phyloP scores from a whole-genome alignment of 768 basidiomycete genomes.

The Cantharellus anzutake region DNA sequence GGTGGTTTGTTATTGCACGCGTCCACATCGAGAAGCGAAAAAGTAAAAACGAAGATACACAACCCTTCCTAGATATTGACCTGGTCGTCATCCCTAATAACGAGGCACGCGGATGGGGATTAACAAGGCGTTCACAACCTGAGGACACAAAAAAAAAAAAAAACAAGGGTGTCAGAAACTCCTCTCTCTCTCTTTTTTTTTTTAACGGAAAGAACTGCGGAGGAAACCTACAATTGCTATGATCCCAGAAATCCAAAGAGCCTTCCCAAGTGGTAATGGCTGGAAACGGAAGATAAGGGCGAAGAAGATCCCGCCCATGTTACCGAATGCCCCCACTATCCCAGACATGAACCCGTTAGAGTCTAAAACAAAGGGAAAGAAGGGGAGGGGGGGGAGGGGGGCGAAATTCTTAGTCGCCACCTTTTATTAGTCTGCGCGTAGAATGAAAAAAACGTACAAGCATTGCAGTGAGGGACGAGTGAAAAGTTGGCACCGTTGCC shows the following conservation, averaged over 20 bases:
- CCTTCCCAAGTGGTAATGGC: constrained; percentile 20
- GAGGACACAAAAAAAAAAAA: not conserved
- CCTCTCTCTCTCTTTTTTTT: not conserved
- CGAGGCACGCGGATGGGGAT: not conserved
- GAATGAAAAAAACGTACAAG: constrained; percentile 17
- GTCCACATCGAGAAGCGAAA: too few relatives aligned
- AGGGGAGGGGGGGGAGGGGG: too few relatives aligned
- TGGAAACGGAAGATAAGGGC: constrained; percentile 32
- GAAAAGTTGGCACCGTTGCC: constrained; percentile 35
- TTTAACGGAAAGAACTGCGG: not conserved
- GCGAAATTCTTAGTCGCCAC: not conserved
- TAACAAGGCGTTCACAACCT: not conserved
- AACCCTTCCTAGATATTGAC: too few relatives aligned
- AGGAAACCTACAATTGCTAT: constrained; percentile 17
- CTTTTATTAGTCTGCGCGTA: not conserved
- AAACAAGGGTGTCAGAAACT: too few relatives aligned
- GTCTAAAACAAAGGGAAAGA: constrained; percentile 10
- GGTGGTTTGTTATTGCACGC: too few relatives aligned
- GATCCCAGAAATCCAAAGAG: constrained; percentile 29
- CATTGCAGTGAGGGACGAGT: constrained; percentile 32
- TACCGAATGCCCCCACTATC: not conserved
- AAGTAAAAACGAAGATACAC: too few relatives aligned
- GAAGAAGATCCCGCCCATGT: constrained; percentile 27
- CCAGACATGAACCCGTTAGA: constrained; percentile 19
- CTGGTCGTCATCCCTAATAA: too few relatives aligned